phyloP scores from a whole-genome alignment of 2,329 filamentous ascomycete genomes.

The Aspergillus candidus region DNA sequence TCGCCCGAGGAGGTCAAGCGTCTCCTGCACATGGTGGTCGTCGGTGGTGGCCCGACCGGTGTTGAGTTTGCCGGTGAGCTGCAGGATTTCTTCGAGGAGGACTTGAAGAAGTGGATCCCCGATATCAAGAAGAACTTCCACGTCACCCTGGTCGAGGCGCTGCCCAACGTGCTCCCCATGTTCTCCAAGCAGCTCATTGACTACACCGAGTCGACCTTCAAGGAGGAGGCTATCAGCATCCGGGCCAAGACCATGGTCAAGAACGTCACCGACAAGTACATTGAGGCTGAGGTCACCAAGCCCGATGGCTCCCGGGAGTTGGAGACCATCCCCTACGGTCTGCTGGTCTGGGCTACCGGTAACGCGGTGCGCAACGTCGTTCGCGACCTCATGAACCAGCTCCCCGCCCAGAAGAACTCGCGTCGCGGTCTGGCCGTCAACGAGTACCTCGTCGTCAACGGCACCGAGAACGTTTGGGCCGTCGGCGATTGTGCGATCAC shows the following conservation, averaged over 20 bases:
- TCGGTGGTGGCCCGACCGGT: constrained; percentile 88
- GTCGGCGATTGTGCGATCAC: constrained; percentile 95
- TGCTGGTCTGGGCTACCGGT: constrained; percentile 96
- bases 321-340: constrained; percentile 82
- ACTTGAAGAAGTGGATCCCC: constrained; percentile 96
- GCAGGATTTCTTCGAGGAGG: constrained; percentile 97
- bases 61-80: constrained; percentile 98
- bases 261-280: constrained; percentile 84
- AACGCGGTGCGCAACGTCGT: constrained; percentile 88
- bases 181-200: constrained; percentile 99
- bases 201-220: constrained; percentile 98
- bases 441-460: constrained; percentile 97
- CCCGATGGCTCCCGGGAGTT: constrained; percentile 79
- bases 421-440: constrained; percentile 93
- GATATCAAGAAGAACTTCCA: constrained; percentile 93
- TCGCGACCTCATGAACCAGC: constrained; percentile 83
- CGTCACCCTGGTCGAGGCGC: constrained; percentile 93
- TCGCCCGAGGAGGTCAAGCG: constrained; percentile 80
- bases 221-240: constrained; percentile 97
- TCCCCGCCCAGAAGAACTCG: constrained; percentile 91
- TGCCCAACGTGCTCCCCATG: constrained; percentile 89
- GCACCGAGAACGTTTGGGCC: constrained; percentile 94
- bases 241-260: constrained; percentile 99
- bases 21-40: constrained; percentile 95
- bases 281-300: constrained; percentile 78